Base-by-base conservation (phyloP, 208 protist genomes). In the Leptomonas pyrrhocoris region DNA sequence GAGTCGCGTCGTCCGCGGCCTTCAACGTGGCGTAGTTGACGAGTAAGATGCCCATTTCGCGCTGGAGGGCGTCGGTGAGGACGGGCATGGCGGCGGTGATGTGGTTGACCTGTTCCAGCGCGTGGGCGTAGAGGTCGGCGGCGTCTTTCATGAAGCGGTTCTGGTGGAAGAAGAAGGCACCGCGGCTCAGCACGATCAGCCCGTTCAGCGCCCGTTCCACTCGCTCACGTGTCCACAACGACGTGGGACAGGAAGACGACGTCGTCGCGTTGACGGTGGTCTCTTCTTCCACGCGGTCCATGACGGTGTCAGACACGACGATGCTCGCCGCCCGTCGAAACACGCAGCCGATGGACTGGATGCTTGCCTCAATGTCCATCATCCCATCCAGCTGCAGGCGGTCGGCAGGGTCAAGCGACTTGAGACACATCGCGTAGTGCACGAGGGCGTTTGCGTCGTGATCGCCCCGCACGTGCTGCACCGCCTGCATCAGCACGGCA, bases 101-200 rank as follows among this genome's bases (percentile, higher is more conserved):
- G 13, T 68, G 25, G 40, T 84, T 72, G 34, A 79, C 71, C 43
- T 85, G 78, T 28, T 80, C 76, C 21, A 90, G 68, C 1, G 89
- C 86, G 21, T 79, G 48, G 9, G 73, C 77, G 78, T 94, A 94
- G 34, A 94, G 71, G 56, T 94, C 84, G 53, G 80, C 84, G n/a
- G 89, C 83, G 4, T 86, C 74, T 50, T 73, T 68, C 28, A 70
- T 73, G 57, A 85, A 80, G n/a, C 82, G 84, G 66, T 89, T 78
- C 60, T 86, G 80, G 27, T 92, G 85, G 61, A 88, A 94, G 67
- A 92, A 94, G 65, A 92, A 94, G 43, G 86, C 89, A 63, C 85
- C 89, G 16, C 89, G 85, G 72, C 84, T 94, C 18, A 94, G 80
- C 59, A 80, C 81, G 51, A 92, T 90, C 53, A 92, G 80, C n/a